Evolutionary conservation across 31 red algal species (phyloP).

Genomic region (Odonthalia washingtoniensis): DNA sequence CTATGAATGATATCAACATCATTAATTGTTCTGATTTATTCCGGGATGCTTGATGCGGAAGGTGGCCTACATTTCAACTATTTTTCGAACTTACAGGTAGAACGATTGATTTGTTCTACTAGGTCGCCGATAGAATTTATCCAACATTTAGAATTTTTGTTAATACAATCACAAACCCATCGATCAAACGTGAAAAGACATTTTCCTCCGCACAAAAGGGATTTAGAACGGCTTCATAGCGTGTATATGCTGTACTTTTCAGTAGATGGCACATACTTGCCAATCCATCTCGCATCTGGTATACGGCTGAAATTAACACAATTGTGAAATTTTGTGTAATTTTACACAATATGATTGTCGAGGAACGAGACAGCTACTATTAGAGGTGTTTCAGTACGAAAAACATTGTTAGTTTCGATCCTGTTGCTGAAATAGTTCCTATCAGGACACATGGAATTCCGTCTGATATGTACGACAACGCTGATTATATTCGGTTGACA

Average conservation of each 20-base stretch:
- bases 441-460: too few species aligned
- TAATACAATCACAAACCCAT: not conserved
- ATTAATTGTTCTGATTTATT: constrained; percentile 22
- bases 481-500: too few species aligned
- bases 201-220: constrained; percentile 19
- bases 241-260: constrained; percentile 32
- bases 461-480: too few species aligned
- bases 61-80: not conserved
- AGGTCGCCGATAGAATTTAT: constrained; percentile 37
- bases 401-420: too few species aligned
- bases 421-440: too few species aligned
- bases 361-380: too few species aligned
- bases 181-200: constrained; percentile 16
- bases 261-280: constrained; percentile 29
- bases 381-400: too few species aligned
- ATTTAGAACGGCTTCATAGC: constrained; percentile 4
- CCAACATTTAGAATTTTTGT: constrained; percentile 21
- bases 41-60: not conserved
- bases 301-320: not conserved
- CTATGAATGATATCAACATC: constrained; percentile 30
- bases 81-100: not conserved
- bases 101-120: constrained; percentile 32
- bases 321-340: too few species aligned
- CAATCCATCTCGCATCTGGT: constrained; percentile 11
- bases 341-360: too few species aligned